Base-by-base conservation (phyloP, 2,329 filamentous ascomycete species). In the Diplodia scrobiculata region DNA sequence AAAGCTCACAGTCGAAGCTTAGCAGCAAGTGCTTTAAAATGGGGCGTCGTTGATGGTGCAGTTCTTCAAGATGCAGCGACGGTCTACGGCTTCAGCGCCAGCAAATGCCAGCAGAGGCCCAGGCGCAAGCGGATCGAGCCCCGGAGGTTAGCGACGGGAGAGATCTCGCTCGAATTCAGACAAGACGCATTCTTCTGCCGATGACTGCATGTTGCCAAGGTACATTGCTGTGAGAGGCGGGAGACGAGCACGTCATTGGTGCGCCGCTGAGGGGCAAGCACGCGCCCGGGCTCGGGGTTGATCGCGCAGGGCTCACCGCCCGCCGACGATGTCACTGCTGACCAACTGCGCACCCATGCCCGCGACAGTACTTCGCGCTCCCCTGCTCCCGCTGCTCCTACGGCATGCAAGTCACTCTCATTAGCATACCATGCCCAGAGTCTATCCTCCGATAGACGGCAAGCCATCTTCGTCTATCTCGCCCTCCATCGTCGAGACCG, bases 401-500 rank as follows among this genome's bases (percentile, higher is more conserved):
- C 64, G 64, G 54, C 64, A 66, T 66, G 64, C 64, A 59, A 54
- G 64, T 34, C 47, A 50, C 45, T 52, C 45, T 47, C 53, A 14
- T 60, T 66, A 48, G 64, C 64, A 58, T 60, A 66, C 50, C 41
- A 84, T 84, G 81, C 79, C 81, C 72, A 79, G 81, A 73, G 80
- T 82, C 69, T 78, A 81, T 67, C 81, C 81, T 55, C 79, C 81
- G 55, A 76, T 82, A 73, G 80, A 81, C 70, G 75, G 75, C 70
- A 74, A 74, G 47, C 74, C 75, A 59, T 72, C 77, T 66, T 73
- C 74, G 68, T 76, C 78, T 69, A 78, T 78, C 32, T 74, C 85
- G 77, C 87, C 91, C 79, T 91, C 90, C 72, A 79, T 91, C 75
- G 86, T 97, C 79, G 95, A 98, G 84, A 89, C 90, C 74, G 83